phyloP scores from a whole-genome alignment of 352 stramenopile species.

The Hyaloperonospora brassicae region DNA sequence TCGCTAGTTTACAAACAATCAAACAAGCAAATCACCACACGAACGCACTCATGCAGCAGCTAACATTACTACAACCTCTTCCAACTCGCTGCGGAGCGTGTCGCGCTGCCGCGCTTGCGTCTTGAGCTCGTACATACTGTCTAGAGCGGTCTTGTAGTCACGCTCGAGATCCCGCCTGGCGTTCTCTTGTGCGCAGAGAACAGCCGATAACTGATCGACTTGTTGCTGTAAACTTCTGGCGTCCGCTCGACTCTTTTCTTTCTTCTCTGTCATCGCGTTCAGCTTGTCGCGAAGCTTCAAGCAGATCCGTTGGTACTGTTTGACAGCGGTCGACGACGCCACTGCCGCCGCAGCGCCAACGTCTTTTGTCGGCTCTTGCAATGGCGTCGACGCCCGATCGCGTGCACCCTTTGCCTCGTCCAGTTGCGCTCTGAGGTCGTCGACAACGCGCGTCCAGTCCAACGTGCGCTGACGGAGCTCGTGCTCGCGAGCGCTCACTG shows the following conservation, averaged over 20 bases:
- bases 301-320: slow-evolving; percentile 32
- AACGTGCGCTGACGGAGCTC: slow-evolving; percentile 3
- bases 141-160: slow-evolving; percentile 30
- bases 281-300: slow-evolving; percentile 25
- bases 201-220: slow-evolving; percentile 31
- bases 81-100: neutral
- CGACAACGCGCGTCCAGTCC: neutral
- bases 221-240: slow-evolving; percentile 24
- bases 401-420: slow-evolving; percentile 6
- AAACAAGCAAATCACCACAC: neutral
- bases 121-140: slow-evolving; percentile 35
- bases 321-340: slow-evolving; percentile 1
- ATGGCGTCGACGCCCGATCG: neutral
- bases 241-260: slow-evolving; percentile 31
- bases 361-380: slow-evolving; percentile 23
- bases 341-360: slow-evolving; percentile 18
- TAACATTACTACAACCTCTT: neutral
- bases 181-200: slow-evolving; percentile 33
- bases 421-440: neutral
- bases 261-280: slow-evolving; percentile 27
- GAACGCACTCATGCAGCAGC: neutral
- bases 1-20: neutral
- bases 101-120: slow-evolving; percentile 9
- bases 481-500: slow-evolving; percentile 1
- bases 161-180: slow-evolving; percentile 26